Evolutionary conservation across 768 basidiomycete species (phyloP), one percentile per base, ranked within the genome.

Genomic region (Agaricus blazei): DNA sequence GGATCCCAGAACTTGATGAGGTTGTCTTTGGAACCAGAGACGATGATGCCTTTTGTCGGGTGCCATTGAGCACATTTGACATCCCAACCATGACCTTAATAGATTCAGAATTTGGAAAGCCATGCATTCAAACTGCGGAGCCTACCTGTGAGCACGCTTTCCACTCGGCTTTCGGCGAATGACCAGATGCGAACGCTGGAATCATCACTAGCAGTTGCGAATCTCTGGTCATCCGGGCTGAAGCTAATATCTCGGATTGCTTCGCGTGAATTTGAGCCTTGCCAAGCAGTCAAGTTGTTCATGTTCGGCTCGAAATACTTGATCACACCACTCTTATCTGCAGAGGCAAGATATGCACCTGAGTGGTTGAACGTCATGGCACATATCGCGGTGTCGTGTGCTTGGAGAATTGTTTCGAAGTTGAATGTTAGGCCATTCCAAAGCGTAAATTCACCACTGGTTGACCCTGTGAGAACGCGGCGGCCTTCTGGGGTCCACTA

Each of bases 381-480:
- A 38, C 95, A 93, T 54, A 99, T 90, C 38, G 93, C 90, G 1
- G 88, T 87, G 65, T 99, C 97, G 70, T 99, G 97, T 1, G 95
- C 96, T 72, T 98, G 96, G n/a, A 98, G 82, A 62, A 99, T 98
- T 0, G 96, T 97, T 70, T 99, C 97, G 65, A 98, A 99, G 73
- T 98, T 99, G 84, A 98, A 99, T 0, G 97, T 98, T 24, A 96
- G 79, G 27, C 96, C 96, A 62, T 99, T 99, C 97, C 97, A 98
- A 5, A 98, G 81, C 1, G 96, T 98, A 71, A 99, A 98, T 72
- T 98, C 97, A 45, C 97, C 97, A 59, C 89, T 93, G 23, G 94
- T 93, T 9, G 94, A 95, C 15, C 97, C 97, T 2, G 97, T 98
- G 46, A 98, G 73, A 23, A 98, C 79, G 2, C 97, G 85, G 31